Conservation (phyloP, 768 basidiomycete genomes). For the Suillus americanus region DNA sequence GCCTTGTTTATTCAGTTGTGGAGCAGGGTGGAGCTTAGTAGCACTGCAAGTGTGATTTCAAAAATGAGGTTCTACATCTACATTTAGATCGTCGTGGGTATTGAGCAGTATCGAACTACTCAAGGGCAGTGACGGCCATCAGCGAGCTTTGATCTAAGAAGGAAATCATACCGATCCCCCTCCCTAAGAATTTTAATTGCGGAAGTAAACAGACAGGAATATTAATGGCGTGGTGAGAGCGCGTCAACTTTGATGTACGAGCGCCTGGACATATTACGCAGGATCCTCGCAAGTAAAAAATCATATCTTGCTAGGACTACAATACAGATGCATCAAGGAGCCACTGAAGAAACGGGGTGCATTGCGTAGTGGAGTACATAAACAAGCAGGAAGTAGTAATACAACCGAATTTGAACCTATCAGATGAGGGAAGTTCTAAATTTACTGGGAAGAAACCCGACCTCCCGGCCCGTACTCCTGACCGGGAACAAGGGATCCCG, state of each 20-base stretch:
- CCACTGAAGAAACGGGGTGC: background rate
- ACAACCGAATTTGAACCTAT: background rate
- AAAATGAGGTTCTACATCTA: background rate
- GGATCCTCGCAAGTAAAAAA: background rate
- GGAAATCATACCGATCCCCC: conserved; percentile 12
- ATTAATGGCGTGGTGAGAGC: background rate
- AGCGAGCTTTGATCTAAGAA: background rate
- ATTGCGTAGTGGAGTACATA: background rate
- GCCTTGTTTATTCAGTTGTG: conserved; percentile 4
- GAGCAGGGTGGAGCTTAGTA: background rate
- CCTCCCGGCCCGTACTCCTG: background rate
- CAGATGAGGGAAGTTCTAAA: background rate
- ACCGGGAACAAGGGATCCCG: background rate
- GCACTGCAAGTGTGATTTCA: background rate
- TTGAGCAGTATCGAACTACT: background rate
- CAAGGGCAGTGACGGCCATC: background rate
- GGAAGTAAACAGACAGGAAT: background rate
- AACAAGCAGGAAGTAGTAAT: background rate
- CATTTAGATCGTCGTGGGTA: background rate
- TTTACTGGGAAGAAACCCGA: background rate
- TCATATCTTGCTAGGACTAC: background rate
- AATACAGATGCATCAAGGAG: background rate
- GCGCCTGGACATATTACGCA: background rate
- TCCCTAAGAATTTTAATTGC: conserved; percentile 7
- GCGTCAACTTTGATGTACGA: background rate